Evolutionary conservation across 306 rosid genomes (phyloP), one percentile per base, ranked within the genome.

Genomic region (Quercus aquifolioides): DNA sequence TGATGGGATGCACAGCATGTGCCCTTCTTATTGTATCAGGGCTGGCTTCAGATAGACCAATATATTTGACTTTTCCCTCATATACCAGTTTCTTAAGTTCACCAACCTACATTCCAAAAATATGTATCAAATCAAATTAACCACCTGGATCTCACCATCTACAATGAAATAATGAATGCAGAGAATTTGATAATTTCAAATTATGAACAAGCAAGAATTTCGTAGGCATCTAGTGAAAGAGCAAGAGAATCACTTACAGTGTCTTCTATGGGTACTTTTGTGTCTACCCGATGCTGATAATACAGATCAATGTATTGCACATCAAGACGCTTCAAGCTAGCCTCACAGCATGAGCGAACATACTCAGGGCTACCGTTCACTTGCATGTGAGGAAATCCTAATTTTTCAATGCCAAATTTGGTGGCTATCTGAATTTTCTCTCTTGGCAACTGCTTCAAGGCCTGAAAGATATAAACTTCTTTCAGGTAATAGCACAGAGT

Each of bases 31-130:
- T 88, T 25, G 97, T 90, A 71, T 93, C 88, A 1, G 93, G 85
- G 77, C 93, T 87, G 1, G 98, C 94, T 73, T 93, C 98, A 77
- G 94, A 91, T 68, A 88, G 73, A 33, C 94, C 98, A 43, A 93
- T 82, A 35, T 88, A 93, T 83, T 51, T 88, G 19, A 91, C 80
- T 79, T 93, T 93, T 41, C 97, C 91, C 81, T 91, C 97, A 79
- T 88, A 89, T 74, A 90, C 97, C 23, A 91, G 84, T 84, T 87
- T 91, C 86, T 92, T 92, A 20, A 92, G 89, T 76, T 92, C 96
- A 71, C 87, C 85, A n/a, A 92, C 77, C 97, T 92, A 52, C 59
- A 41, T 23, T 38, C n/a, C 21, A 70, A 72, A 23, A 49, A 59
- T 55, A 71, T 35, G 13, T 52, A 51, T 11, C n/a, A 10, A 15